Evolutionary conservation across 2,329 filamentous ascomycete genomes (phyloP), one percentile per base, ranked within the genome.

Genomic region (Xylaria sp.): DNA sequence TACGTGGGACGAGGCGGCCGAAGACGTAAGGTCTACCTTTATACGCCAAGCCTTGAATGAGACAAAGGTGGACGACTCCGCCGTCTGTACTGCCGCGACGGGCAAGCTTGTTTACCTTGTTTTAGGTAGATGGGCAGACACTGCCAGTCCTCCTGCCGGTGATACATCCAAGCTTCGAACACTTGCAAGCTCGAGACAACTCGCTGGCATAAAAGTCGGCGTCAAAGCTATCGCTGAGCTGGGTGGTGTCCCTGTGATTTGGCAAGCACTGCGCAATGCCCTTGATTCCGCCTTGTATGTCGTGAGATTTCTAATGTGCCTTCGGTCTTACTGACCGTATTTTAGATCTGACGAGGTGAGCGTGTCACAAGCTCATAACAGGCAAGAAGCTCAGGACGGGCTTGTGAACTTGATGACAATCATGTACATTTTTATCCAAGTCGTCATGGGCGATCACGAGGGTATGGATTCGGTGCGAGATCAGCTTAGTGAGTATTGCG

Each of bases 81-180:
- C 83, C 17, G 77, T 84, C 62, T 82, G 87, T 9, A 82, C 82
- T 58, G 85, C 86, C 58, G 86, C 84, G 15, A 83, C 91, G 38
- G 87, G 87, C 40, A 85, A 84, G 54, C 78, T 90, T 53, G 80
- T 89, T 4, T 90, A 91, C 74, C 78, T 92, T 31, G 82, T 91
- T 15, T 84, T 93, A 5, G 92, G 92, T 1, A 83, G 90, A 42
- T 94, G 92, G 92, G 87, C 85, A 3, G 84, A 89, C 58, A 93
- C 90, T 11, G 90, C 90, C 38, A 87, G 88, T 36, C 77, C 81
- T 60, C 66, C 76, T 4, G 74, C 77, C 60, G 77, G 79, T 66
- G 72, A 83, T 51, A 82, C 83, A 51, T 84, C 83, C 11, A 85
- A 84, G 72, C 79, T 80, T 7, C 79, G 79, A 65, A 79, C 76